Percentiles rank a stretch among this genome's conserved stretches.
phyloP scores from a whole-genome alignment of 2,329 filamentous ascomycete genomes.

The Xylariales sp. region DNA sequence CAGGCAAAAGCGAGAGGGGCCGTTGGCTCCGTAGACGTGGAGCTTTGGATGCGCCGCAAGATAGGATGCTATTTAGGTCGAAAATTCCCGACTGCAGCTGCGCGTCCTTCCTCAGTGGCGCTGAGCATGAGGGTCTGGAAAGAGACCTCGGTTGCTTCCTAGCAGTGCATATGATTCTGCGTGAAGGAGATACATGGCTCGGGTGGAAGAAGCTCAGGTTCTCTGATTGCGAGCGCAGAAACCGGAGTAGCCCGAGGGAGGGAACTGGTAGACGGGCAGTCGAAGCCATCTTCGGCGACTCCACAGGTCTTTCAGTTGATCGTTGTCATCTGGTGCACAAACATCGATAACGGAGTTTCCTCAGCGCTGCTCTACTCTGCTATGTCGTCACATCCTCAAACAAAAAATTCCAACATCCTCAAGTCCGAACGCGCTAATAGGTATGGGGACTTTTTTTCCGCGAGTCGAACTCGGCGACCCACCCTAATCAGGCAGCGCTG shows the following conservation, averaged over 20 bases:
- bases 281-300: constrained; percentile 40
- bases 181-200: constrained; percentile 22
- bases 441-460: no score
- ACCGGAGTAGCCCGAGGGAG: constrained; percentile 60
- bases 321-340: no score
- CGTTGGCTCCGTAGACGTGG: constrained; percentile 7
- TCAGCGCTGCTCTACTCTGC: no score
- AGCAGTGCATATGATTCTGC: constrained; percentile 17
- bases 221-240: constrained; percentile 68
- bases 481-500: no score
- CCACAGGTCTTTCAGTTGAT: no score
- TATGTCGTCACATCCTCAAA: no score
- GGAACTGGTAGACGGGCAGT: constrained; percentile 43
- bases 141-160: constrained; percentile 19
- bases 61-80: constrained; percentile 17
- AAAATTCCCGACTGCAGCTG: constrained; percentile 18
- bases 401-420: no score
- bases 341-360: no score
- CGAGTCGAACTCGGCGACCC: no score
- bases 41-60: constrained; percentile 8
- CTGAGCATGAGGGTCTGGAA: constrained; percentile 10
- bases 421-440: no score
- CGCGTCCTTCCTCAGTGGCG: constrained; percentile 5
- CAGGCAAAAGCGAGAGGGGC: constrained; percentile 10
- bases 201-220: constrained; percentile 46